Evolutionary conservation across 352 stramenopile genomes (phyloP), one percentile per base, ranked within the genome.

Genomic region (Plasmopara muralis): DNA sequence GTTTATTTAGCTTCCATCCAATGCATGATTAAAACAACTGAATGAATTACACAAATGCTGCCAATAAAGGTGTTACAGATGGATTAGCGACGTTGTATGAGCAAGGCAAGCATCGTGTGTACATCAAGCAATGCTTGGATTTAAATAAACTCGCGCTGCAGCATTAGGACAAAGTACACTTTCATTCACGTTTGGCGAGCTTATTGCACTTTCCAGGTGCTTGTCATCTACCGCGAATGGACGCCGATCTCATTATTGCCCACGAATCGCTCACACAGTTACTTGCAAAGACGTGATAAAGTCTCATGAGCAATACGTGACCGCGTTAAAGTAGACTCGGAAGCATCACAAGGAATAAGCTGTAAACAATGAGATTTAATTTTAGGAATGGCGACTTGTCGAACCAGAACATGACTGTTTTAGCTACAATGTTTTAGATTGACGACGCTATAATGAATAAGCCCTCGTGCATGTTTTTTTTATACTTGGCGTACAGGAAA

Each of bases 101-200:
- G 39, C 68, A 70, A 9, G 70, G 70, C 7, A 70, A 78, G 28
- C 89, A 97, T 66, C 83, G 88, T 49, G 78, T 96, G 29, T 97
- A 83, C 56, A 67, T 98, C 41, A 87, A 93, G 51, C 74, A 84
- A 25, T 72, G 91, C 18, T 88, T 85, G 39, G 93, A 91, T 4
- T 97, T 98, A 64, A 83, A 97, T 58, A 95, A 95, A 55, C 74
- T 97, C 13, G 87, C 75, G 47, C 68, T 97, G 12, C 76, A 97
- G 63, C 65, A 88, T 58, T 89, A 89, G 20, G 94, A 93, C 66
- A 90, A 83, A 43, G 70, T 97, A 31, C 62, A 84, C 40, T 86
- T 5, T 81, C 82, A 2, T 98, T 96, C 67, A 93, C 78, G 12
- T 98, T 97, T 67, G 90, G 88, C 9, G 92, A 98, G 80, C 82